phyloP scores from a whole-genome alignment of 306 rosid genomes.

The Dryas alaskensis region DNA sequence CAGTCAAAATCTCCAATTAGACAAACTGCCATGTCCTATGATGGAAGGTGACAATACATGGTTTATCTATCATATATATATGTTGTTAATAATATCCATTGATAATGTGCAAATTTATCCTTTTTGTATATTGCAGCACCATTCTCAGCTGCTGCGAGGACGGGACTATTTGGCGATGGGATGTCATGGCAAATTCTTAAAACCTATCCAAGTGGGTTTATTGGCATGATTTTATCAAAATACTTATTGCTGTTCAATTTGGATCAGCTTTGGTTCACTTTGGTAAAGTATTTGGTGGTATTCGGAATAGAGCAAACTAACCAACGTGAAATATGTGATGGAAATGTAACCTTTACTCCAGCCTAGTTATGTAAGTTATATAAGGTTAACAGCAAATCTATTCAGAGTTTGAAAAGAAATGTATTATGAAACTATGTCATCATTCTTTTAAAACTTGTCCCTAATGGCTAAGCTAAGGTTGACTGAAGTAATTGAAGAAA shows the following conservation, averaged over 20 bases:
- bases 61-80: not conserved
- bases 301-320: not conserved
- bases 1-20: slow-evolving; percentile 87
- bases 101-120: not conserved
- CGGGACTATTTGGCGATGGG: slow-evolving; percentile 99
- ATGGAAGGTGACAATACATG: slow-evolving; percentile 70
- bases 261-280: not conserved
- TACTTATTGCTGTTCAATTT: not conserved
- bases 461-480: too few relatives aligned
- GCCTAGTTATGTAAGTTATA: not conserved
- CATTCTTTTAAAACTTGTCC: not conserved
- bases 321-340: not conserved
- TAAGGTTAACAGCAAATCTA: not conserved
- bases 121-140: slow-evolving; percentile 50
- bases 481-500: too few relatives aligned
- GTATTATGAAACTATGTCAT: not conserved
- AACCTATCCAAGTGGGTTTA: slow-evolving; percentile 15
- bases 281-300: not conserved
- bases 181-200: slow-evolving; percentile 37
- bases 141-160: slow-evolving; percentile 89
- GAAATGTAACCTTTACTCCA: not conserved
- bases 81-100: not conserved
- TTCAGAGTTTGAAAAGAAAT: not conserved
- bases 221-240: not conserved
- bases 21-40: slow-evolving; percentile 87